Evolutionary conservation across 176 grass and related monocot genomes (phyloP).

Genomic region (Tuctoria greenei): DNA sequence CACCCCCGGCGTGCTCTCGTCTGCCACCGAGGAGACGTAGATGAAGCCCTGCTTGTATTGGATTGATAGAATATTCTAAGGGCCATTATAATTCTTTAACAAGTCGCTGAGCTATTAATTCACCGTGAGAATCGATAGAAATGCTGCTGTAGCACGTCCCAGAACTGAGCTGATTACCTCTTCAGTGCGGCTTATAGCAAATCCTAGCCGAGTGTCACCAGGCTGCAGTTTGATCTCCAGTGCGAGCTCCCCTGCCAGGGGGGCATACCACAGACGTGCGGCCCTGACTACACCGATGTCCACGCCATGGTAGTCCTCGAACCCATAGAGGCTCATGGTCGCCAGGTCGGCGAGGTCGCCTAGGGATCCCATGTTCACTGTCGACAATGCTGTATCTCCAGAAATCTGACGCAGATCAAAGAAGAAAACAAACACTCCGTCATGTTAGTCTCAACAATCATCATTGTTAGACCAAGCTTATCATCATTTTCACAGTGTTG

Average conservation of each 20-base stretch:
- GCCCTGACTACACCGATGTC: conserved; percentile 66
- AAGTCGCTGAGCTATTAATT: too few species aligned
- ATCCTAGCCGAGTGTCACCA: conserved; percentile 67
- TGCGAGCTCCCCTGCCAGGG: conserved; percentile 46
- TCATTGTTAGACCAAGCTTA: not conserved
- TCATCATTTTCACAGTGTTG: too few species aligned
- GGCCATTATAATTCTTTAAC: too few species aligned
- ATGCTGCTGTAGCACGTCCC: not conserved
- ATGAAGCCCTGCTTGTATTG: conserved; percentile 23
- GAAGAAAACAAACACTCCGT: not conserved
- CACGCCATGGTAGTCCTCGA: conserved; percentile 75
- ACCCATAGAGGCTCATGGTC: conserved; percentile 68
- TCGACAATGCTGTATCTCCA: conserved; percentile 62
- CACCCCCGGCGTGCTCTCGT: conserved; percentile 53
- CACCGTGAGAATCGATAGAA: not conserved
- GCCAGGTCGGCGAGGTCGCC: conserved; percentile 62
- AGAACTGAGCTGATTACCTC: conserved; percentile 2
- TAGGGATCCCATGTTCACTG: conserved; percentile 63
- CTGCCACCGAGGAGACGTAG: conserved; percentile 53
- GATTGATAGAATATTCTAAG: not conserved
- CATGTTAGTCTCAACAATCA: not conserved
- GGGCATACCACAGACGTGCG: conserved; percentile 58
- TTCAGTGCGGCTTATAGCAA: conserved; percentile 72
- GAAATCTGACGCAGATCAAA: conserved; percentile 42
- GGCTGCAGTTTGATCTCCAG: conserved; percentile 63